phyloP scores from a whole-genome alignment of 2,329 filamentous ascomycete species.

The Anthostomella pinea region DNA sequence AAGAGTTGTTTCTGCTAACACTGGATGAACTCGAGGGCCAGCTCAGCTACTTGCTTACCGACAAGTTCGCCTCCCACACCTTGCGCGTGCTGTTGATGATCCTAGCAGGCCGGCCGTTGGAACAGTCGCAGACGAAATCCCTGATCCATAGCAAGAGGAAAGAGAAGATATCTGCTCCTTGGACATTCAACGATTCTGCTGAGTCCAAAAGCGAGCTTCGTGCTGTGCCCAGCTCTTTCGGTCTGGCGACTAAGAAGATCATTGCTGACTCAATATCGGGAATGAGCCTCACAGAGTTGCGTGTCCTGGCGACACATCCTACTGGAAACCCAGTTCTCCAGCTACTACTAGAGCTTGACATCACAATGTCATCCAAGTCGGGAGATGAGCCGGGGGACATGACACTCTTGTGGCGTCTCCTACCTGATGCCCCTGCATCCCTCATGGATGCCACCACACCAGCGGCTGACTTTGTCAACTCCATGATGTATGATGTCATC shows the following conservation, averaged over 20 bases:
- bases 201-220: slow-evolving; percentile 46
- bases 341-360: slow-evolving; percentile 81
- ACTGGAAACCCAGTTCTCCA: slow-evolving; percentile 94
- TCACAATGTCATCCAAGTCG: slow-evolving; percentile 67
- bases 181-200: slow-evolving; percentile 47
- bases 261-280: slow-evolving; percentile 71
- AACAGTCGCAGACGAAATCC: slow-evolving; percentile 64
- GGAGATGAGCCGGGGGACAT: slow-evolving; percentile 33
- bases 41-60: slow-evolving; percentile 78
- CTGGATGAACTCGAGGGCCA: slow-evolving; percentile 86
- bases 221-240: slow-evolving; percentile 76
- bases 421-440: slow-evolving; percentile 71
- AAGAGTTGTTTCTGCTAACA: slow-evolving; percentile 78
- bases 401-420: slow-evolving; percentile 69
- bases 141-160: slow-evolving; percentile 92
- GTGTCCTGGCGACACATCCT: slow-evolving; percentile 81
- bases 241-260: slow-evolving; percentile 74
- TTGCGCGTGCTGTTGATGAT: slow-evolving; percentile 83
- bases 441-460: slow-evolving; percentile 70
- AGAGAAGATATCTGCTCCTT: slow-evolving; percentile 69
- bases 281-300: slow-evolving; percentile 76
- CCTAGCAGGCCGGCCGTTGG: slow-evolving; percentile 77
- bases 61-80: slow-evolving; percentile 86
- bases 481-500: slow-evolving; percentile 84
- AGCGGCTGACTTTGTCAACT: slow-evolving; percentile 74